These are phyloP conservation scores for Fusarium hostae DNA, from an alignment of 2,329 filamentous ascomycete genomes.

Conservation along the genomic window DNA sequence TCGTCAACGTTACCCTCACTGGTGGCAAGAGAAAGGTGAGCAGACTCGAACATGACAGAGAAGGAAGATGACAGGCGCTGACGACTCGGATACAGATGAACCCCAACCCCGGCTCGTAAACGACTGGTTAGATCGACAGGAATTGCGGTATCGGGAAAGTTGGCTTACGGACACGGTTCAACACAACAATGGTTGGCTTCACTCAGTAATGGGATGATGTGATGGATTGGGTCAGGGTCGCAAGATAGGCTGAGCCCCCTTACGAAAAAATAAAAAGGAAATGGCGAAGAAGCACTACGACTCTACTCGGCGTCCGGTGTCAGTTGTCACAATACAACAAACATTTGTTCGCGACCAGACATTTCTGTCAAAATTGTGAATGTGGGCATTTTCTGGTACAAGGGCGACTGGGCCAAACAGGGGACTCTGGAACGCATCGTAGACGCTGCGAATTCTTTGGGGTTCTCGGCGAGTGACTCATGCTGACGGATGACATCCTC, in stretches of 20 bases:
- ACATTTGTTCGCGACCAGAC: constrained; percentile 47
- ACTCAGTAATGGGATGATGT: constrained; percentile 50
- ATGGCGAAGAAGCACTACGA: constrained; percentile 53
- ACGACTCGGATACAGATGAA: constrained; percentile 75
- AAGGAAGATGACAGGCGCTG: constrained; percentile 31
- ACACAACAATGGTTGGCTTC: constrained; percentile 46
- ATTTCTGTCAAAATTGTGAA: constrained; percentile 24
- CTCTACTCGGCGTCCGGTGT: constrained; percentile 56
- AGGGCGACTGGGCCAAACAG: not conserved
- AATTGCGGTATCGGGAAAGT: constrained; percentile 45
- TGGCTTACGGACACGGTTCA: constrained; percentile 47
- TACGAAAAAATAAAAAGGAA: constrained; percentile 41
- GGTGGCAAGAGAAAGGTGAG: constrained; percentile 98
- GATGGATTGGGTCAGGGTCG: constrained; percentile 52
- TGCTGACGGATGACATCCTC: constrained; percentile 25
- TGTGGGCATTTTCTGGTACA: constrained; percentile 2
- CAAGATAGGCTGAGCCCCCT: constrained; percentile 51
- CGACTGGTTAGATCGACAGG: constrained; percentile 36
- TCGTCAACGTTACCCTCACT: constrained; percentile 97
- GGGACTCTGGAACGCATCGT: not conserved
- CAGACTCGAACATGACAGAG: constrained; percentile 9
- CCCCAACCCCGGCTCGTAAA: constrained; percentile 82
- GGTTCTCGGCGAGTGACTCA: constrained; percentile 40
- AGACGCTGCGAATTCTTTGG: constrained; percentile 7
- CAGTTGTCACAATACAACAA: constrained; percentile 55